Conservation (phyloP, 2,329 filamentous ascomycete species). For the Zymoseptoria passerinii region DNA sequence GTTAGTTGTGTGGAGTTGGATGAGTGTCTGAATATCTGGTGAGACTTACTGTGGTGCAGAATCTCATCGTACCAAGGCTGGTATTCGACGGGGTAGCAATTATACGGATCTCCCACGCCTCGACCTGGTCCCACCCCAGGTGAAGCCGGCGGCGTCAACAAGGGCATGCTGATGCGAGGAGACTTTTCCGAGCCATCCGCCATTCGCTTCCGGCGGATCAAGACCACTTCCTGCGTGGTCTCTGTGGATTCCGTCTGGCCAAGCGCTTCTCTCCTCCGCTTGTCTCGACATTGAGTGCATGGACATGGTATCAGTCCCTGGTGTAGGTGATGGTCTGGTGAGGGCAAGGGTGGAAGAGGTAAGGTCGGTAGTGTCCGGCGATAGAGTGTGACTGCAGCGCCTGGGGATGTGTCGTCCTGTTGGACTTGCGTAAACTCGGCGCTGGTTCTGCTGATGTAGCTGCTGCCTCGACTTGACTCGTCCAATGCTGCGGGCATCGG, state of each 20-base stretch:
- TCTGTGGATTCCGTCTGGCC: constrained; percentile 1
- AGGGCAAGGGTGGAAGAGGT: background rate
- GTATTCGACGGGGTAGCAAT: constrained; percentile 26
- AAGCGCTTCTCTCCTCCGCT: background rate
- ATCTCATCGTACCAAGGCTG: constrained; percentile 25
- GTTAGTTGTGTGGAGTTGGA: background rate
- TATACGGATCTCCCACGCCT: constrained; percentile 24
- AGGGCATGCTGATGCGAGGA: constrained; percentile 6
- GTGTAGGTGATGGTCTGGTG: background rate
- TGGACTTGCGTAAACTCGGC: background rate
- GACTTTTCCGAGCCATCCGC: constrained; percentile 17
- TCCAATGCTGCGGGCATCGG: background rate
- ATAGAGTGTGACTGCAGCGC: background rate
- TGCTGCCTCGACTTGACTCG: background rate
- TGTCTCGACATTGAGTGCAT: constrained; percentile 6
- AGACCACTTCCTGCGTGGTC: constrained; percentile 1
- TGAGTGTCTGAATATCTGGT: too few relatives aligned
- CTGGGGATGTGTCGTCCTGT: background rate
- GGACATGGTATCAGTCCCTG: background rate
- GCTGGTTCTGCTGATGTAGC: background rate
- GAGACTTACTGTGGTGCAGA: constrained; percentile 24
- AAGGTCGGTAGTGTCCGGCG: background rate
- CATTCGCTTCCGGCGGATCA: constrained; percentile 11
- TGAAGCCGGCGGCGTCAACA: constrained; percentile 17
- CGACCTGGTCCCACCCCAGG: constrained; percentile 8